Conservation (phyloP, 2,329 filamentous ascomycete species). For the Penicillium verrucosum region DNA sequence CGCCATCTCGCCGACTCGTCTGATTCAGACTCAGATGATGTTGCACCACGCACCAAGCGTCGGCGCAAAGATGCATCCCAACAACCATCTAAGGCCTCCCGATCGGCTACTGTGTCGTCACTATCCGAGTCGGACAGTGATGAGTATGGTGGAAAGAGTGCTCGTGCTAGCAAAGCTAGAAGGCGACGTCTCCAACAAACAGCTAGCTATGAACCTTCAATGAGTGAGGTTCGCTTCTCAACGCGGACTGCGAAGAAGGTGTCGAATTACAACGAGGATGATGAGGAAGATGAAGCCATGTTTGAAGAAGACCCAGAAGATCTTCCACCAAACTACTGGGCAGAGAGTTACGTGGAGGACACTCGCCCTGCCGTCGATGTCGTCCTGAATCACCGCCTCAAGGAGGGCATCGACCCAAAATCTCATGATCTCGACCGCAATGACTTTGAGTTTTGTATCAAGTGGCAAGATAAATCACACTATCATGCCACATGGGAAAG, state of each 20-base stretch:
- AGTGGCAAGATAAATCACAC: conserved; percentile 95
- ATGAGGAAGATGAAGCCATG: conserved; percentile 55
- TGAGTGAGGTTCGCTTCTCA: conserved; percentile 86
- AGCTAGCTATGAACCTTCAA: conserved; percentile 61
- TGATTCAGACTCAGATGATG: conserved; percentile 70
- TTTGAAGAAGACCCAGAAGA: conserved; percentile 58
- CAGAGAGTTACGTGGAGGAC: conserved; percentile 64
- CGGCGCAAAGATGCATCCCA: conserved; percentile 54
- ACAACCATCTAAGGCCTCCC: conserved; percentile 49
- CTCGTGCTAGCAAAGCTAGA: conserved; percentile 71
- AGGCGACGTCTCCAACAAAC: conserved; percentile 66
- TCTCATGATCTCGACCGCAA: conserved; percentile 45
- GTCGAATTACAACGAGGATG: conserved; percentile 66
- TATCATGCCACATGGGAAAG: conserved; percentile 95
- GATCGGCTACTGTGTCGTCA: conserved; percentile 54
- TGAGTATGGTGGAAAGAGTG: conserved; percentile 73
- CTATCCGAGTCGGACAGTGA: conserved; percentile 66
- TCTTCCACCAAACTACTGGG: conserved; percentile 67
- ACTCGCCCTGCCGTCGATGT: conserved; percentile 83
- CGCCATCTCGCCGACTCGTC: conserved; percentile 63
- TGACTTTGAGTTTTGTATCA: conserved; percentile 88
- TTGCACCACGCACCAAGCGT: conserved; percentile 46
- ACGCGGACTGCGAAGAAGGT: conserved; percentile 77
- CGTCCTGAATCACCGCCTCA: conserved; percentile 80
- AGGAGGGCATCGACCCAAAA: conserved; percentile 58